Conservation (phyloP, 2,329 filamentous ascomycete genomes). For the Hypomyces perniciosus region DNA sequence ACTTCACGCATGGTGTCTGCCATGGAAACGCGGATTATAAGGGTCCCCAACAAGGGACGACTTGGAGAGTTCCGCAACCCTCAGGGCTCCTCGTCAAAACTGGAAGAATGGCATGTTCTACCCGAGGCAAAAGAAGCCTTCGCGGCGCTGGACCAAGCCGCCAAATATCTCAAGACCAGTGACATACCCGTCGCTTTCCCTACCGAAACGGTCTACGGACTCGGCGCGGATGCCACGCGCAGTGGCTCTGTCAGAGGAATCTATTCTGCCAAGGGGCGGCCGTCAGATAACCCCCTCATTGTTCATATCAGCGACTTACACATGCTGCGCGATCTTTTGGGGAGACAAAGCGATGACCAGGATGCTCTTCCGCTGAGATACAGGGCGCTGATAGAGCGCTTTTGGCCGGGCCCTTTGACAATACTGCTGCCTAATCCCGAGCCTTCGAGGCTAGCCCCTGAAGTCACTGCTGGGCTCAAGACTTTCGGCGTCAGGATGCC, state of each 20-base stretch:
- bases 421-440: constrained; percentile 75
- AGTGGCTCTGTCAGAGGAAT: constrained; percentile 83
- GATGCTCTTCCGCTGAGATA: constrained; percentile 68
- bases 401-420: constrained; percentile 94
- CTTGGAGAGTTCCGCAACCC: constrained; percentile 30
- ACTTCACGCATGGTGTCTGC: background rate
- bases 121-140: constrained; percentile 26
- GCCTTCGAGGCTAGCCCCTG: constrained; percentile 69
- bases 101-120: constrained; percentile 40
- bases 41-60: constrained; percentile 25
- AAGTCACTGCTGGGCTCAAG: constrained; percentile 78
- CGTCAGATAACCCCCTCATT: constrained; percentile 92
- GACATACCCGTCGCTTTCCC: constrained; percentile 86
- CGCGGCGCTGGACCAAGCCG: constrained; percentile 54
- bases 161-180: constrained; percentile 55
- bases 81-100: constrained; percentile 22
- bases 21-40: constrained; percentile 38
- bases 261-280: constrained; percentile 82
- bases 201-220: constrained; percentile 94
- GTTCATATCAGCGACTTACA: constrained; percentile 78
- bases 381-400: constrained; percentile 65
- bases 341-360: constrained; percentile 16
- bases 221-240: constrained; percentile 92
- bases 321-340: constrained; percentile 64
- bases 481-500: constrained; percentile 93